These are phyloP conservation scores for Vitis hybrid DNA, from an alignment of 177 flowering plant genomes.

Conservation along the genomic window DNA sequence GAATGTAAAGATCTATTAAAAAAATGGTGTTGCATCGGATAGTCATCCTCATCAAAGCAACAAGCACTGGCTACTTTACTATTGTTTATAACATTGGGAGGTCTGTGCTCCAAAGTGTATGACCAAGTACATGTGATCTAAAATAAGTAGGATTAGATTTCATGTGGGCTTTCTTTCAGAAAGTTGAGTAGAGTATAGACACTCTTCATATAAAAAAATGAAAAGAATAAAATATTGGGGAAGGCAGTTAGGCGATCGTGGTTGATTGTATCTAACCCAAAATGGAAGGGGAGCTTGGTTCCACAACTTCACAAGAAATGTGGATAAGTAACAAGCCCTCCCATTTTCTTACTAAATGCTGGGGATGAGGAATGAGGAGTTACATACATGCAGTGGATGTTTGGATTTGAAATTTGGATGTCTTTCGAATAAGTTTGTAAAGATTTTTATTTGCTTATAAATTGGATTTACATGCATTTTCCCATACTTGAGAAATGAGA, in stretches of 20 bases:
- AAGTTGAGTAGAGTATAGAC: constrained; percentile 8
- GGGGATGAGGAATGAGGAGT: no score
- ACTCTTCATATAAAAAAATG: background rate
- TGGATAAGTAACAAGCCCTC: background rate
- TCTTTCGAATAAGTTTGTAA: no score
- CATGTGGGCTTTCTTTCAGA: constrained; percentile 41
- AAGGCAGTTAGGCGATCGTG: constrained; percentile 8
- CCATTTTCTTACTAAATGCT: no score
- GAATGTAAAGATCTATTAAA: constrained; percentile 8
- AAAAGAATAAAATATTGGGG: background rate
- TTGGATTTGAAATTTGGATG: no score
- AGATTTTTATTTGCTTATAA: no score
- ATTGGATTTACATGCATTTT: no score
- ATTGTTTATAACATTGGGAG: background rate
- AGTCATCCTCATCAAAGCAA: background rate
- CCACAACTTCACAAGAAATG: background rate
- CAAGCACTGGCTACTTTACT: constrained; percentile 7
- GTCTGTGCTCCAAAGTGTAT: constrained; percentile 8
- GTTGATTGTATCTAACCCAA: background rate
- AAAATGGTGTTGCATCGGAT: background rate
- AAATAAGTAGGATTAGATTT: constrained; percentile 42
- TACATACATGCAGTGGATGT: no score
- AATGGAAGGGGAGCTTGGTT: background rate
- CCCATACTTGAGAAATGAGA: background rate
- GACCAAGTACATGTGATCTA: constrained; percentile 40